Evolutionary conservation across 2,329 filamentous ascomycete species (phyloP).

Genomic region (Hypoxylon sp.): DNA sequence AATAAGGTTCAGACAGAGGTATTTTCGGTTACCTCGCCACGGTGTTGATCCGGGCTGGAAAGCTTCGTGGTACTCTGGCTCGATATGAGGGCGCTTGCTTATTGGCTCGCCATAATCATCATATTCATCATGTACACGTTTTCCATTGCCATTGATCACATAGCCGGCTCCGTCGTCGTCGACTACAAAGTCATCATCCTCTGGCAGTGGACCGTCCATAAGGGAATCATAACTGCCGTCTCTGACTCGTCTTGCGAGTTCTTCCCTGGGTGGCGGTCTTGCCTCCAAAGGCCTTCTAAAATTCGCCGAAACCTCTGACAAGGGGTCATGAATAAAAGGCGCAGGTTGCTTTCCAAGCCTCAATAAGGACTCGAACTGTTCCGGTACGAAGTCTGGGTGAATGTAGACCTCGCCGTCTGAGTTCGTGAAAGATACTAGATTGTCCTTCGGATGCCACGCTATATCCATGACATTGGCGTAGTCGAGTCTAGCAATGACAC

Average conservation of each 20-base stretch:
- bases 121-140: conserved; percentile 66
- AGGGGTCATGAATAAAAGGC: conserved; percentile 86
- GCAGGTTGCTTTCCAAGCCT: conserved; percentile 77
- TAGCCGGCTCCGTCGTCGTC: conserved; percentile 98
- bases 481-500: conserved; percentile 81
- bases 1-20: conserved; percentile 92
- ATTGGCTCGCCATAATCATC: conserved; percentile 64
- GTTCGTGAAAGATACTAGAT: conserved; percentile 91
- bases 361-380: conserved; percentile 70
- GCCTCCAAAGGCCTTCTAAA: conserved; percentile 68
- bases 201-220: conserved; percentile 71
- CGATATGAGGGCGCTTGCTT: conserved; percentile 66
- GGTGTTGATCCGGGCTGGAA: conserved; percentile 97
- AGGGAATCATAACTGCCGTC: conserved; percentile 86
- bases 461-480: conserved; percentile 89
- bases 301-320: conserved; percentile 78
- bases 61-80: conserved; percentile 81
- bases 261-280: conserved; percentile 62
- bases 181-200: conserved; percentile 86
- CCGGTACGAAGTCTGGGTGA: conserved; percentile 77
- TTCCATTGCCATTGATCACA: conserved; percentile 68
- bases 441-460: conserved; percentile 91
- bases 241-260: conserved; percentile 13
- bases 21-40: conserved; percentile 94
- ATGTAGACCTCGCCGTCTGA: conserved; percentile 95